A percentile compares a stretch with the other conserved stretches of the same genome.
Conservation (phyloP, 108 stramenopile species). For the Pseudonitzschia pungens region DNA sequence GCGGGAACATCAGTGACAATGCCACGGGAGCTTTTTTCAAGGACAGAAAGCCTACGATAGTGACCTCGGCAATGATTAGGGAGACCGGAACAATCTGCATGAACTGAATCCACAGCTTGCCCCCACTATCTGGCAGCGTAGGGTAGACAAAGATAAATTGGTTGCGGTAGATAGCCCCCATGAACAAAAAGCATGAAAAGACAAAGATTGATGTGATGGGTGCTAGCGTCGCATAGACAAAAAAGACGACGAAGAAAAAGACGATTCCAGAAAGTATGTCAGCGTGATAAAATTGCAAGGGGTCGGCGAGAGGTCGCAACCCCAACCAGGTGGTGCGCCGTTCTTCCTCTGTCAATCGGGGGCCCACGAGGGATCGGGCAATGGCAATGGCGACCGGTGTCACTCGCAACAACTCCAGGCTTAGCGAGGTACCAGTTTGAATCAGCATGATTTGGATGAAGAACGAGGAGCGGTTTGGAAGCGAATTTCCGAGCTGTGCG, state of each 20-base stretch:
- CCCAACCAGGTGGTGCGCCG: slow-evolving; percentile 46
- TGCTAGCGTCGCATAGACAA: slow-evolving; percentile 61
- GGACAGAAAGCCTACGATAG: slow-evolving; percentile 49
- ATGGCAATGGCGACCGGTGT: slow-evolving; percentile 37
- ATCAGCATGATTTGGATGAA: slow-evolving; percentile 65
- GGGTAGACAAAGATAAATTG: slow-evolving; percentile 75
- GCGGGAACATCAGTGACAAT: slow-evolving; percentile 48
- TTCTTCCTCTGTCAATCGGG: slow-evolving; percentile 65
- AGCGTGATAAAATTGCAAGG: slow-evolving; percentile 50
- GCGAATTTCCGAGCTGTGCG: slow-evolving; percentile 36
- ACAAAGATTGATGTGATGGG: slow-evolving; percentile 60
- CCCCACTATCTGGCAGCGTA: slow-evolving; percentile 62
- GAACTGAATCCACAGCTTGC: slow-evolving; percentile 59
- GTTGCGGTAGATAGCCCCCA: slow-evolving; percentile 48
- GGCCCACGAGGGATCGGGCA: slow-evolving; percentile 50
- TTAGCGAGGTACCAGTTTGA: slow-evolving; percentile 42
- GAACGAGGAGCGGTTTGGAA: slow-evolving; percentile 53
- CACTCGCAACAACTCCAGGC: slow-evolving; percentile 59
- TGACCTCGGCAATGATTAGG: slow-evolving; percentile 59
- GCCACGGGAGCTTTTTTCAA: slow-evolving; percentile 42
- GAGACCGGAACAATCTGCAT: slow-evolving; percentile 42
- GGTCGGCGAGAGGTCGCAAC: slow-evolving; percentile 51
- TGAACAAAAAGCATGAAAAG: slow-evolving; percentile 48
- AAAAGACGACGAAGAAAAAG: slow-evolving; percentile 60
- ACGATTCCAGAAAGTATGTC: slow-evolving; percentile 34